These are phyloP conservation scores for Arachnomyces sp. DNA, from an alignment of 2,329 filamentous ascomycete genomes.

Conservation along the genomic window DNA sequence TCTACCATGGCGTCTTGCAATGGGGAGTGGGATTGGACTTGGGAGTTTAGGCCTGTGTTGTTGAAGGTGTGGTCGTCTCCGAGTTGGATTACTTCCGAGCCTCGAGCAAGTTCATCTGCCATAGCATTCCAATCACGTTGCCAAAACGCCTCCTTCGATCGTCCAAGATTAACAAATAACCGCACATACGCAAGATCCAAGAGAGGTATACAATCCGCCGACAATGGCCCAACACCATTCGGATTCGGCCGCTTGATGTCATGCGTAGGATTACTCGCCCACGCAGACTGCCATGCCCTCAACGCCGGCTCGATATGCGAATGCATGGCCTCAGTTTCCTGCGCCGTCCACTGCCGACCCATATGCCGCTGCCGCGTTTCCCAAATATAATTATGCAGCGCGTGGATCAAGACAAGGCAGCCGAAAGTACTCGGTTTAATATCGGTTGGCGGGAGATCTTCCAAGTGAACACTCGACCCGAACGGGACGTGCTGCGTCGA, in stretches of 20 bases:
- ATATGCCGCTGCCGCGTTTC: slow-evolving; percentile 87
- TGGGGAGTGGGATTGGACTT: slow-evolving; percentile 12
- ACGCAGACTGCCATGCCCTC: slow-evolving; percentile 88
- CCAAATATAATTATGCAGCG: slow-evolving; percentile 97
- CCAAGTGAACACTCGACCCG: slow-evolving; percentile 37
- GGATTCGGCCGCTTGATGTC: slow-evolving; percentile 78
- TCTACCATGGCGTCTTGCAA: slow-evolving; percentile 29
- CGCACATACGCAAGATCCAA: slow-evolving; percentile 87
- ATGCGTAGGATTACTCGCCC: slow-evolving; percentile 78
- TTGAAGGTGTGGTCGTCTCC: slow-evolving; percentile 42
- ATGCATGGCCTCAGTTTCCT: slow-evolving; percentile 94
- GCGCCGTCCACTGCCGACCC: slow-evolving; percentile 78
- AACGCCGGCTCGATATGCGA: slow-evolving; percentile 88
- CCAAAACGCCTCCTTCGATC: slow-evolving; percentile 90
- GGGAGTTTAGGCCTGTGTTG: slow-evolving; percentile 22
- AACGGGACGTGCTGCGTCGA: slow-evolving; percentile 30
- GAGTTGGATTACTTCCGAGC: slow-evolving; percentile 66
- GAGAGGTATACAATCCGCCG: slow-evolving; percentile 82
- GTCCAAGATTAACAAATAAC: slow-evolving; percentile 84
- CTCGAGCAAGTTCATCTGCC: slow-evolving; percentile 74
- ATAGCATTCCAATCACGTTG: slow-evolving; percentile 87
- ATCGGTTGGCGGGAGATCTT: slow-evolving; percentile 51
- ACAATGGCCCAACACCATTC: slow-evolving; percentile 70
- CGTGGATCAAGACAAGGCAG: slow-evolving; percentile 84
- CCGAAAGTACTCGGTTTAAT: slow-evolving; percentile 83